These are phyloP conservation scores for Cryptosporidium viatorum DNA, from an alignment of 169 alveolate genomes.

Conservation along the genomic window DNA sequence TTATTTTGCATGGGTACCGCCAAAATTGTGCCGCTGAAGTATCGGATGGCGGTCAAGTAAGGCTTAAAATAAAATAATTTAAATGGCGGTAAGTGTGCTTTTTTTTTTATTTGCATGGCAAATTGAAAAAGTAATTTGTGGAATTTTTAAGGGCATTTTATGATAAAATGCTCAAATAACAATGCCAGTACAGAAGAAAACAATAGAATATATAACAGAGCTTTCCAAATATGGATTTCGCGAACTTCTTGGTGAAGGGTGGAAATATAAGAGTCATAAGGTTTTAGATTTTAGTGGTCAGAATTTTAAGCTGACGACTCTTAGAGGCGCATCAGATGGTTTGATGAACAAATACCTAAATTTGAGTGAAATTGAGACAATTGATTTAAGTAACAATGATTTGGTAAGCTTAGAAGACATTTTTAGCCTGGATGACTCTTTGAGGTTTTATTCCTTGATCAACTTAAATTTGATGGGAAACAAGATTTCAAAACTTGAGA, in stretches of 20 bases:
- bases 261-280: constrained; percentile 44
- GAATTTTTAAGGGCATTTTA: not conserved
- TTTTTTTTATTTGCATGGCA: constrained; percentile 5
- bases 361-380: constrained; percentile 14
- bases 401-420: constrained; percentile 21
- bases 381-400: constrained; percentile 42
- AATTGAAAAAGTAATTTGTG: not conserved
- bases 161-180: not conserved
- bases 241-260: constrained; percentile 33
- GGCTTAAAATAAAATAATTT: too few species aligned
- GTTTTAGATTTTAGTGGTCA: constrained; percentile 68
- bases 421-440: constrained; percentile 53
- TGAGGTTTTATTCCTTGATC: constrained; percentile 14
- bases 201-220: not conserved
- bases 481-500: constrained; percentile 33
- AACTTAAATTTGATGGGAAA: constrained; percentile 33
- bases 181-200: not conserved
- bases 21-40: not conserved
- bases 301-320: constrained; percentile 21
- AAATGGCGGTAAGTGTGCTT: not conserved
- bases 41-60: not conserved
- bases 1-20: constrained; percentile 26
- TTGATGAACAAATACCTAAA: constrained; percentile 31
- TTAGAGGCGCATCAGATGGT: constrained; percentile 32
- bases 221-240: constrained; percentile 31